Evolutionary conservation across 1,284 basidiomycete species (phyloP).

Genomic region (Hemileia vastatrix): DNA sequence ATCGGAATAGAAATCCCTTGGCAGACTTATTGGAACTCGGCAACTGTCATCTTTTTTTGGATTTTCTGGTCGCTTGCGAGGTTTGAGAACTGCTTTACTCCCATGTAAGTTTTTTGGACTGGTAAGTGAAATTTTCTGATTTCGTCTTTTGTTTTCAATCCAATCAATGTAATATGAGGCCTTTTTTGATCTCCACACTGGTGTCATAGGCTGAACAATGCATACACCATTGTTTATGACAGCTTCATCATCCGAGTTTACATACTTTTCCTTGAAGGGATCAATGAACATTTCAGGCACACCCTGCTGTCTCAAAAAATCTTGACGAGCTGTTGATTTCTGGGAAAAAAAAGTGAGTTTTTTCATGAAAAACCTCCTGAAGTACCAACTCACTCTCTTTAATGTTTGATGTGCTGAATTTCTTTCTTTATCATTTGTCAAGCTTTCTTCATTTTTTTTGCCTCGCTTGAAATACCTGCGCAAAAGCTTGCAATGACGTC

Average conservation of each 20-base stretch:
- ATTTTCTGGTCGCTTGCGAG: background rate
- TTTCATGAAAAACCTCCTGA: no score
- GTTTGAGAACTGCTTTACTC: background rate
- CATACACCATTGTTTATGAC: background rate
- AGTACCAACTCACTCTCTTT: slow-evolving; percentile 1
- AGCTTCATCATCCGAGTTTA: slow-evolving; percentile 7
- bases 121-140: background rate
- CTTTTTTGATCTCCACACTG: slow-evolving; percentile 7
- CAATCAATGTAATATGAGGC: slow-evolving; percentile 10
- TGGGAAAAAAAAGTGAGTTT: background rate
- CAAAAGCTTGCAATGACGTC: slow-evolving; percentile 4
- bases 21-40: slow-evolving; percentile 13
- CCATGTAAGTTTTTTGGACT: no score
- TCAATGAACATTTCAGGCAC: slow-evolving; percentile 4
- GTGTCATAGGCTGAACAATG: background rate
- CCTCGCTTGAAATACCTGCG: slow-evolving; percentile 3
- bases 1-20: background rate
- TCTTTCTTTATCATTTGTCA: background rate
- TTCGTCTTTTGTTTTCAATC: background rate
- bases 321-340: slow-evolving; percentile 12
- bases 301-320: slow-evolving; percentile 13
- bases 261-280: slow-evolving; percentile 6
- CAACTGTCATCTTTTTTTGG: background rate
- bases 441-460: background rate
- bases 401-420: slow-evolving; percentile 1